Evolutionary conservation across 1,284 basidiomycete genomes (phyloP), one percentile per base, ranked within the genome.

Genomic region (Naganishia sp.): DNA sequence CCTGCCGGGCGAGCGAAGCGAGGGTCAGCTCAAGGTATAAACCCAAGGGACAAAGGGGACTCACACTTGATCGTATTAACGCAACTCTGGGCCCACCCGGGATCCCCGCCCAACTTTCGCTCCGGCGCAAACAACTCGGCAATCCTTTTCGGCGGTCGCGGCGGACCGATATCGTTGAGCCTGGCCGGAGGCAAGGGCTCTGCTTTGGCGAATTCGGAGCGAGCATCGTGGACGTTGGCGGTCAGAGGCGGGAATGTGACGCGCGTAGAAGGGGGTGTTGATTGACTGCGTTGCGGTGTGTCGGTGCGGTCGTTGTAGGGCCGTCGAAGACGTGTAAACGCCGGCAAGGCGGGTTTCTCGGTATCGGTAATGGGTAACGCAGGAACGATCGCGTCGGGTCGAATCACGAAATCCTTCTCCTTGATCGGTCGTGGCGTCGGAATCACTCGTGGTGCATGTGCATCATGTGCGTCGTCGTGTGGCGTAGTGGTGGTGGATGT

Each of bases 41-140:
- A 35, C 43, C 21, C 42, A 15, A 21, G n/a, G 15, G 11, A 23
- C 18, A 45, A 6, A 6, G 25, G 17, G 10, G 25, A 65, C 67
- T 49, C 31, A 68, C 67, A 68, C 56, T 63, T 68, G 62, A 64
- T 49, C 39, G 63, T 60, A 64, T 68, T 68, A 63, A 47, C 51
- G 35, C 58, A 60, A 53, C 62, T 64, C 41, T 63, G 54, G 9
- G 42, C 58, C 67, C 67, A 68, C 25, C 54, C 50, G 3, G 67
- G 67, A 45, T 68, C 67, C 11, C 39, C 42, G 6, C 54, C 67
- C n/a, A 68, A 55, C 42, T 68, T 68, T 9, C 67, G 28, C 18
- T 60, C 62, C 21, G 67, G 61, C 49, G 54, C 52, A 42, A 68
- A 64, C 45, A 68, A 23, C 13, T 68, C 61, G 6, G 54, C 57